Conservation (phyloP, 2,329 filamentous ascomycete genomes). For the Botrytis cinerea region DNA sequence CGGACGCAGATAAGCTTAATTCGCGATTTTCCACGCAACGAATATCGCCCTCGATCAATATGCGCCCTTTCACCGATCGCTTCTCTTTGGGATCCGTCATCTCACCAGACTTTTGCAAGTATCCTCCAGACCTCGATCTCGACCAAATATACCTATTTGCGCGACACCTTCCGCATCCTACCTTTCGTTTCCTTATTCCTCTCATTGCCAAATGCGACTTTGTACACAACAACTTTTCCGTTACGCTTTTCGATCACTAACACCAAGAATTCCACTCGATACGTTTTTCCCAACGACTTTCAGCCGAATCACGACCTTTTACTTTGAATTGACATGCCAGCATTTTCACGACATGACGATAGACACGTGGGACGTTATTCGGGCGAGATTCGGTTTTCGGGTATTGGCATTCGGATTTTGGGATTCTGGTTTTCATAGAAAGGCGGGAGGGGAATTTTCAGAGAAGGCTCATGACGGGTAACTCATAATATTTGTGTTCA, state of each 20-base stretch:
- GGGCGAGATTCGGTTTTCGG: conserved; percentile 17
- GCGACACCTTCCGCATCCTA: conserved; percentile 24
- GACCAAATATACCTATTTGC: conserved; percentile 40
- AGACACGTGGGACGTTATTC: conserved; percentile 22
- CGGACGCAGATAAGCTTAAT: conserved; percentile 77
- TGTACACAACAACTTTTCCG: conserved; percentile 23
- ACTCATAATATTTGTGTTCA: conserved; percentile 19
- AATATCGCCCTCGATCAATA: conserved; percentile 31
- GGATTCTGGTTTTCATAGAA: conserved; percentile 13
- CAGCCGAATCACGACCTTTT: conserved; percentile 20
- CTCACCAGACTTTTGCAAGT: conserved; percentile 30
- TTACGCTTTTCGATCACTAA: conserved; percentile 23
- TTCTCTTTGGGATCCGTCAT: conserved; percentile 28
- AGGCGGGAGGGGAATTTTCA: conserved; percentile 11
- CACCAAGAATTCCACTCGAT: conserved; percentile 16
- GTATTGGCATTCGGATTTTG: conserved; percentile 19
- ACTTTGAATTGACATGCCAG: conserved; percentile 23
- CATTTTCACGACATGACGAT: conserved; percentile 25
- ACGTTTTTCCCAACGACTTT: conserved; percentile 19
- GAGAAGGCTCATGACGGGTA: background rate
- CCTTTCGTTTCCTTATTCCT: conserved; percentile 22
- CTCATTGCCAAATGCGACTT: conserved; percentile 20
- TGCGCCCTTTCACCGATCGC: conserved; percentile 31
- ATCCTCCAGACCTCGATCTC: conserved; percentile 32
- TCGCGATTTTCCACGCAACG: conserved; percentile 37